Conservation (phyloP, 495 filamentous ascomycete species). For the Penicillium alfredii region DNA sequence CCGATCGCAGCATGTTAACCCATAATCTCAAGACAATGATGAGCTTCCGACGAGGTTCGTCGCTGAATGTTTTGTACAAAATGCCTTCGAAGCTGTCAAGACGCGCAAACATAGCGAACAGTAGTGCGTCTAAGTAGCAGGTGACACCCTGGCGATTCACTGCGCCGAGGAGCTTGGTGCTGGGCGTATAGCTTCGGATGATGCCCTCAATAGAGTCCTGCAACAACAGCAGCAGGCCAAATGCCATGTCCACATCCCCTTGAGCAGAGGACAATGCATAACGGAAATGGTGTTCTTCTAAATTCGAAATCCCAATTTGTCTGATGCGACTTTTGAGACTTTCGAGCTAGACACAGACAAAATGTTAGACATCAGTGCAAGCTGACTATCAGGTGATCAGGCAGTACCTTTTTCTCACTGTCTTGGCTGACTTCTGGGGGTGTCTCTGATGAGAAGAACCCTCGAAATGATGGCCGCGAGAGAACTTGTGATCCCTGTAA, state of each 20-base stretch:
- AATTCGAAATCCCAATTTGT: slow-evolving; percentile 28
- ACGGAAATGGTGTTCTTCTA: slow-evolving; percentile 51
- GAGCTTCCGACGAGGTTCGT: slow-evolving; percentile 64
- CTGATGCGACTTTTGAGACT: slow-evolving; percentile 27
- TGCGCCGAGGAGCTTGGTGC: slow-evolving; percentile 71
- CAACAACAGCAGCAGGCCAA: slow-evolving; percentile 67
- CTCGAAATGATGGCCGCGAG: slow-evolving; percentile 27
- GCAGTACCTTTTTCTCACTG: slow-evolving; percentile 35
- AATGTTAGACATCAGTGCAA: slow-evolving; percentile 6
- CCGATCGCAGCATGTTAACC: slow-evolving; percentile 85
- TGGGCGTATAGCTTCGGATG: slow-evolving; percentile 63
- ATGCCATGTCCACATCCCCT: slow-evolving; percentile 67
- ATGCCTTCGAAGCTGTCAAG: slow-evolving; percentile 88
- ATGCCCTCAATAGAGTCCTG: slow-evolving; percentile 77
- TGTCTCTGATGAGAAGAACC: slow-evolving; percentile 29
- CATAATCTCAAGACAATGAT: slow-evolving; percentile 73
- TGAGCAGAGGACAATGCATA: slow-evolving; percentile 61
- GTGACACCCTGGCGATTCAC: slow-evolving; percentile 81
- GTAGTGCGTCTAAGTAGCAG: slow-evolving; percentile 85
- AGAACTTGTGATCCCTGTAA: slow-evolving; percentile 21
- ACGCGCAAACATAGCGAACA: slow-evolving; percentile 95
- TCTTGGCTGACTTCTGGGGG: slow-evolving; percentile 20
- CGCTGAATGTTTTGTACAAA: slow-evolving; percentile 60
- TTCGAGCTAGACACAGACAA: slow-evolving; percentile 26
- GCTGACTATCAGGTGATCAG: neutral